phyloP scores from a whole-genome alignment of 495 filamentous ascomycete species.

The Podospora comata region DNA sequence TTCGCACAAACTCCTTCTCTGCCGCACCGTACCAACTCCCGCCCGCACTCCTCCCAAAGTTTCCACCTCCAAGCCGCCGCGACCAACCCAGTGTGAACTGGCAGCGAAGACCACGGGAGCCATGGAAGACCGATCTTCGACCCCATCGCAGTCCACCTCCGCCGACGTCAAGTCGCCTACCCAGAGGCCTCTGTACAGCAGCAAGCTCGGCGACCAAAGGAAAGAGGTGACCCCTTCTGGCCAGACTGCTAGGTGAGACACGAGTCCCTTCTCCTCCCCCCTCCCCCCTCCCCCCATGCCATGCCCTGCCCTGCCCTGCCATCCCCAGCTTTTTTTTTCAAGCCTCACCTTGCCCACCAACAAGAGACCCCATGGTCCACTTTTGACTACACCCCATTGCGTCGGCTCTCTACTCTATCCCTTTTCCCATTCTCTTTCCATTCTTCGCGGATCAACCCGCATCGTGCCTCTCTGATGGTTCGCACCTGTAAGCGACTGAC shows the following conservation, averaged over 20 bases:
- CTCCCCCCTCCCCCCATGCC: slow-evolving; percentile 16
- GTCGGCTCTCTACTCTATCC: background rate
- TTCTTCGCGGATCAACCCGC: slow-evolving; percentile 5
- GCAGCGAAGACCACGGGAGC: slow-evolving; percentile 19
- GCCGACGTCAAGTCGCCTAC: slow-evolving; percentile 32
- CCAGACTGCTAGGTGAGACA: slow-evolving; percentile 38
- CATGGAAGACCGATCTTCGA: slow-evolving; percentile 38
- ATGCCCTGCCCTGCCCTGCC: slow-evolving; percentile 12
- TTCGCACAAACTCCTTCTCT: slow-evolving; percentile 35
- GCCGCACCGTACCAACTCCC: slow-evolving; percentile 37
- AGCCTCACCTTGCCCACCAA: slow-evolving; percentile 17
- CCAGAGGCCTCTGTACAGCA: slow-evolving; percentile 34
- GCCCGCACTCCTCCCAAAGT: slow-evolving; percentile 34
- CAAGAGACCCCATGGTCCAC: slow-evolving; percentile 26
- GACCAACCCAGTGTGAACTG: slow-evolving; percentile 25
- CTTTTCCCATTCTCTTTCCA: slow-evolving; percentile 6
- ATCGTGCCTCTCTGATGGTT: slow-evolving; percentile 6
- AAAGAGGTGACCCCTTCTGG: slow-evolving; percentile 24
- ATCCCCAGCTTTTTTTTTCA: slow-evolving; percentile 22
- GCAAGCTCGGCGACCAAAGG: slow-evolving; percentile 36
- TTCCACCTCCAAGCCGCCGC: slow-evolving; percentile 30
- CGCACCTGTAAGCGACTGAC: slow-evolving; percentile 9
- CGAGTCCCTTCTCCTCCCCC: slow-evolving; percentile 24
- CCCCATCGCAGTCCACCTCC: slow-evolving; percentile 26
- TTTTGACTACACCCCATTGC: background rate